Percentiles rank a stretch among this genome's conserved stretches.
Conservation (phyloP, 2,329 filamentous ascomycete species). For the Sclerotinia nivalis region DNA sequence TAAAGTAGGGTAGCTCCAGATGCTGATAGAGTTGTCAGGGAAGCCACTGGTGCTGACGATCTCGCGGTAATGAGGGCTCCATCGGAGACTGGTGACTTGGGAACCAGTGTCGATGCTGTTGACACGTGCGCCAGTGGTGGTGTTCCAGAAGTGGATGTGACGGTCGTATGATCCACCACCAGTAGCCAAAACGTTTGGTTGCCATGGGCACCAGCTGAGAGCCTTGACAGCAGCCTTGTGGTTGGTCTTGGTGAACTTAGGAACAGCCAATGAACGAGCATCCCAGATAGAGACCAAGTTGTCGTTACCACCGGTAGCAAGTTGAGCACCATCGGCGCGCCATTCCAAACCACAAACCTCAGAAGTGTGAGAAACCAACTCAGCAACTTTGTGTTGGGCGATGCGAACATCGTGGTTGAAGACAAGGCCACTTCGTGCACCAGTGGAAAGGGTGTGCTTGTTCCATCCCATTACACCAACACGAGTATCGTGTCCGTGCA, state of each 20-base stretch:
- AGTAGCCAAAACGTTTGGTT: conserved; percentile 93
- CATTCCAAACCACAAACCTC: conserved; percentile 98
- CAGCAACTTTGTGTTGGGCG: conserved; percentile 95
- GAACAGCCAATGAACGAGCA: conserved; percentile 85
- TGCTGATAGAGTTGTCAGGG: conserved; percentile 98
- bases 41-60: conserved; percentile 97
- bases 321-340: conserved; percentile 93
- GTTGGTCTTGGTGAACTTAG: conserved; percentile 99
- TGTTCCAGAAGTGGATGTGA: conserved; percentile 99
- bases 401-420: conserved; percentile 99
- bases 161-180: conserved; percentile 95
- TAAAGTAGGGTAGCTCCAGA: conserved; percentile 97
- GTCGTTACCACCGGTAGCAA: conserved; percentile 97
- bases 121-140: conserved; percentile 91
- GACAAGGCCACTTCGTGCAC: conserved; percentile 89
- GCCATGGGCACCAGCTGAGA: conserved; percentile 98
- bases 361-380: conserved; percentile 94
- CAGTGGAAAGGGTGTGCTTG: conserved; percentile 95
- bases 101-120: conserved; percentile 99
- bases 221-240: conserved; percentile 99
- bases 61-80: conserved; percentile 97
- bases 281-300: conserved; percentile 99
- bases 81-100: conserved; percentile 93
- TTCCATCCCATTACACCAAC: conserved; percentile 99
- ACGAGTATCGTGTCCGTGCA: conserved; percentile 95